These are phyloP conservation scores for Hygrocybe coccinea DNA, from an alignment of 768 basidiomycete genomes.

Conservation along the genomic window DNA sequence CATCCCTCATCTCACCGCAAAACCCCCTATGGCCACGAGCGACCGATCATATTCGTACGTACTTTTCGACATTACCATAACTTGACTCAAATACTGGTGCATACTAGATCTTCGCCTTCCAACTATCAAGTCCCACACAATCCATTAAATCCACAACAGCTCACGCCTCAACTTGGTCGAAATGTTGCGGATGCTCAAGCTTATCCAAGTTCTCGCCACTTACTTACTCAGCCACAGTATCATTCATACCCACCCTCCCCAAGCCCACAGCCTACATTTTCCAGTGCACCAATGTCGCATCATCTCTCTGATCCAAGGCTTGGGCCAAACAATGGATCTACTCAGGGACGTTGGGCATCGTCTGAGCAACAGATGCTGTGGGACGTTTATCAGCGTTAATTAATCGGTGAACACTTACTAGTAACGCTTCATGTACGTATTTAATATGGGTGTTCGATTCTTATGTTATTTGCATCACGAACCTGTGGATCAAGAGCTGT, in stretches of 20 bases:
- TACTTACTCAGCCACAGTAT: no score
- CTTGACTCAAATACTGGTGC: neutral
- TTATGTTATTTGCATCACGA: no score
- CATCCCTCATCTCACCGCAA: conserved; percentile 12
- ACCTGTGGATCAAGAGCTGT: no score
- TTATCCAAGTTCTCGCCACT: no score
- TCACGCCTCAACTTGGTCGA: neutral
- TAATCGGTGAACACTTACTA: no score
- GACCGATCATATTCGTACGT: neutral
- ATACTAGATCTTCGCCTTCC: neutral
- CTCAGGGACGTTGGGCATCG: neutral
- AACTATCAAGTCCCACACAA: neutral
- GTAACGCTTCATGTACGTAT: no score
- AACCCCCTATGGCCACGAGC: neutral
- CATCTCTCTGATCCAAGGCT: neutral
- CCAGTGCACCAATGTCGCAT: neutral
- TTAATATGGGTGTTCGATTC: no score
- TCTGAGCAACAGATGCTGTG: neutral
- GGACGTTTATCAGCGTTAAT: conserved; percentile 1
- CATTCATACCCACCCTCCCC: no score
- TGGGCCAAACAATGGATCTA: neutral
- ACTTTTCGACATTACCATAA: neutral
- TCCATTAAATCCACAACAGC: neutral
- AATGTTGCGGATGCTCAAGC: neutral
- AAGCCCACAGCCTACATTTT: neutral